Conservation (phyloP, 1,284 basidiomycete genomes). For the Singerocomus rubriflavus region DNA sequence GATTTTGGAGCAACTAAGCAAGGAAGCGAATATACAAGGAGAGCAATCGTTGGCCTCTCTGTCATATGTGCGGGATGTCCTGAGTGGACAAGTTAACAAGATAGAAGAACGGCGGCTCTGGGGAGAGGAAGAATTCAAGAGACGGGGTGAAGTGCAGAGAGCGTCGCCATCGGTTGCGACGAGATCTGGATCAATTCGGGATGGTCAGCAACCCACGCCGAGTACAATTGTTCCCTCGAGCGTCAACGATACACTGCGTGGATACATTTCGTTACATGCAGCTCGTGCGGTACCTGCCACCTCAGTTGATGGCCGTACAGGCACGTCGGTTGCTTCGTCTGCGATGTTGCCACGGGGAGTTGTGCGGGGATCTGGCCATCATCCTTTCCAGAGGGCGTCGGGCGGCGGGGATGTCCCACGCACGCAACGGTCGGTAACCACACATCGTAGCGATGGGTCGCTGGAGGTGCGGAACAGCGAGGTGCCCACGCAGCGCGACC, state of each 20-base stretch:
- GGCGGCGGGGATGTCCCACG: constrained; percentile 7
- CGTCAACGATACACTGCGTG: constrained; percentile 26
- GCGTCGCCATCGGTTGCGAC: constrained; percentile 3
- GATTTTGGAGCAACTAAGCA: constrained; percentile 66
- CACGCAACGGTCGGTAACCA: constrained; percentile 2
- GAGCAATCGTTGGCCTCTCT: constrained; percentile 70
- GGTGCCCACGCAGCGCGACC: constrained; percentile 46
- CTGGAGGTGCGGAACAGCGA: constrained; percentile 25
- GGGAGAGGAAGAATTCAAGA: constrained; percentile 48
- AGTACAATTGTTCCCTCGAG: constrained; percentile 14
- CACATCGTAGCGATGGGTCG: constrained; percentile 35
- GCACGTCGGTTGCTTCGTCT: constrained; percentile 30
- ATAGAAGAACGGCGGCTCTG: constrained; percentile 65
- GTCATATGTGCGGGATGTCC: constrained; percentile 70
- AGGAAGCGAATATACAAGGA: constrained; percentile 45
- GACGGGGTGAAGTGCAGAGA: constrained; percentile 28
- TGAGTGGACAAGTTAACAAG: constrained; percentile 49
- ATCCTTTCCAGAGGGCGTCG: constrained; percentile 25
- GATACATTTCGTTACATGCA: constrained; percentile 20
- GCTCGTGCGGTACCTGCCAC: constrained; percentile 33
- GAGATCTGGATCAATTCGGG: constrained; percentile 14
- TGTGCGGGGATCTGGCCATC: constrained; percentile 31
- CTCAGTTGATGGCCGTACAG: constrained; percentile 51
- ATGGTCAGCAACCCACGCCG: constrained; percentile 15
- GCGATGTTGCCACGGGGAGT: constrained; percentile 19